These are phyloP conservation scores for Lactarius evosmus DNA, from an alignment of 768 basidiomycete species.

Conservation along the genomic window DNA sequence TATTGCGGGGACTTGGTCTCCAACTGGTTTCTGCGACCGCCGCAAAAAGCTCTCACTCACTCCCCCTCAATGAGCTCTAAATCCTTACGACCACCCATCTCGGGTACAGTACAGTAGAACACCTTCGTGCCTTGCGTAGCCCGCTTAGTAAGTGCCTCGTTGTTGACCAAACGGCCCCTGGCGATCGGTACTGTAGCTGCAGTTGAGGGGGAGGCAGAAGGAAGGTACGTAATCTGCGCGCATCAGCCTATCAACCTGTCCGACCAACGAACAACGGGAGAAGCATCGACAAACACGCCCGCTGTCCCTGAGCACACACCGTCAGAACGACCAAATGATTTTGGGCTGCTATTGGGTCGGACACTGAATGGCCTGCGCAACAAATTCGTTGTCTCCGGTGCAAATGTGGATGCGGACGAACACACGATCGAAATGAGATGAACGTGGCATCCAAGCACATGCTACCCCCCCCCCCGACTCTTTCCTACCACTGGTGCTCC, in stretches of 20 bases:
- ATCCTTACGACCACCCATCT: not conserved
- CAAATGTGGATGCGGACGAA: not conserved
- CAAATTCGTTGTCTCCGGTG: not conserved
- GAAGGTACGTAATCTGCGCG: not conserved
- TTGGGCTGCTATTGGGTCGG: not conserved
- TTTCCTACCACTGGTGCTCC: not conserved
- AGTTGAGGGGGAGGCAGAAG: not conserved
- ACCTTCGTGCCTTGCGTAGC: not conserved
- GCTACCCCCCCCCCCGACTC: not conserved
- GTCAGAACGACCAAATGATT: not conserved
- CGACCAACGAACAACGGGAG: not conserved
- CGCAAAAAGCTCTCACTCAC: not conserved
- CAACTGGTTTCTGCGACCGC: not conserved
- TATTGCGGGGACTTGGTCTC: not conserved
- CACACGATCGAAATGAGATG: not conserved
- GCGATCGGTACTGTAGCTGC: not conserved
- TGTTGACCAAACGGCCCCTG: not conserved
- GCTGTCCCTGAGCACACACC: not conserved
- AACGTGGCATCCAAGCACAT: not conserved
- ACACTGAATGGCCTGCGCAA: not conserved
- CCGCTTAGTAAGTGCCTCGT: not conserved
- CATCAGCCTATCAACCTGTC: not conserved
- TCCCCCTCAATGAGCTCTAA: not conserved
- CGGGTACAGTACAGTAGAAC: not conserved
- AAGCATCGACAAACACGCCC: not conserved